Conservation (phyloP, 306 rosid species). For the Cucurbita pepo region DNA sequence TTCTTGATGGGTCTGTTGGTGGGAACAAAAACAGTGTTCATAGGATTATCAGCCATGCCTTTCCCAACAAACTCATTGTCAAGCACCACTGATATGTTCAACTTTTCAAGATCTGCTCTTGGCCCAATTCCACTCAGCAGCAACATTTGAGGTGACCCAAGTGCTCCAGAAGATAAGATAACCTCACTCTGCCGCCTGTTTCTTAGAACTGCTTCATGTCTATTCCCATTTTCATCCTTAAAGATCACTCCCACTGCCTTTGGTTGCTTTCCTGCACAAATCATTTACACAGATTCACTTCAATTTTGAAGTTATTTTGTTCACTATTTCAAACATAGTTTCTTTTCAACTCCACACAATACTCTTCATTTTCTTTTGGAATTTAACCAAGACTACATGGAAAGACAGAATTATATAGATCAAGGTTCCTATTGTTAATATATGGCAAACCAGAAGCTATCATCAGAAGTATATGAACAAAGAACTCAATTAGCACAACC, state of each 20-base stretch:
- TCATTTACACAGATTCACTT: neutral
- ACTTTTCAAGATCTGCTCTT: constrained; percentile 37
- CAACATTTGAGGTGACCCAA: constrained; percentile 79
- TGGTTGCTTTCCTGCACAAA: constrained; percentile 39
- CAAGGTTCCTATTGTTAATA: no score
- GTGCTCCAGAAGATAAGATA: constrained; percentile 67
- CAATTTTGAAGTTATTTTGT: neutral
- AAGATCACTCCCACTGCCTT: constrained; percentile 70
- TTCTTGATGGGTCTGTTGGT: constrained; percentile 28
- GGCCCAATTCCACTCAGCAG: constrained; percentile 90
- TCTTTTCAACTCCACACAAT: neutral
- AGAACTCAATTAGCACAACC: no score
- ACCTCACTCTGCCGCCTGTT: constrained; percentile 43
- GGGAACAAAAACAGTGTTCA: constrained; percentile 79
- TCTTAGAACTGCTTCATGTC: constrained; percentile 41
- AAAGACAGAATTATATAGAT: no score
- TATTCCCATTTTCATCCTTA: constrained; percentile 70
- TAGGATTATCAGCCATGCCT: constrained; percentile 91
- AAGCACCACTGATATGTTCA: constrained; percentile 51
- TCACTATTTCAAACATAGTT: neutral
- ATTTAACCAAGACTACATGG: neutral
- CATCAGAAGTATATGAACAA: no score
- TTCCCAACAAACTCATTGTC: constrained; percentile 59
- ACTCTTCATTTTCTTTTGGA: neutral
- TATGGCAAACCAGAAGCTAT: no score